These are phyloP conservation scores for Termitomyces sp. DNA, from an alignment of 768 basidiomycete species.

Conservation along the genomic window DNA sequence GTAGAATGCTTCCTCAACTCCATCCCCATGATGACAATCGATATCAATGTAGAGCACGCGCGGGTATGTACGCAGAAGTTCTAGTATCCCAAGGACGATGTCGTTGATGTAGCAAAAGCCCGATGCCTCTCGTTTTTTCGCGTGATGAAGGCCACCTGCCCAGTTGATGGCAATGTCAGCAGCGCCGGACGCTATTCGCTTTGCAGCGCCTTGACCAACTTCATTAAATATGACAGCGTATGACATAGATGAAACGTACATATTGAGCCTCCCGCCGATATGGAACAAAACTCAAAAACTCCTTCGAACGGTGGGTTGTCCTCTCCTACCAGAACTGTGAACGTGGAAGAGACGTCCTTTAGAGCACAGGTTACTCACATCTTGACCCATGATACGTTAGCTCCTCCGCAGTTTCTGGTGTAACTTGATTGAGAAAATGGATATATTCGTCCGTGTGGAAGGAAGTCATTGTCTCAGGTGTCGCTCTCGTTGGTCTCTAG, in stretches of 20 bases:
- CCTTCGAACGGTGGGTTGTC: constrained; percentile 98
- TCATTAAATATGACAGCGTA: neutral
- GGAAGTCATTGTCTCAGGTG: constrained; percentile 73
- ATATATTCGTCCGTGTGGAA: constrained; percentile 99
- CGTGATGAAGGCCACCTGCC: constrained; percentile 98
- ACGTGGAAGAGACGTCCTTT: neutral
- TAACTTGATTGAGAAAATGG: constrained; percentile 83
- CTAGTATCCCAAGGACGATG: constrained; percentile 92
- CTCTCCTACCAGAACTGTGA: constrained; percentile 63
- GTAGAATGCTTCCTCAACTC: constrained; percentile 99
- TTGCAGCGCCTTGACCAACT: constrained; percentile 61
- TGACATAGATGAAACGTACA: constrained; percentile 37
- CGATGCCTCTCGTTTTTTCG: constrained; percentile 97
- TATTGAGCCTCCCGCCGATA: constrained; percentile 94
- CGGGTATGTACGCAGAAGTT: constrained; percentile 75
- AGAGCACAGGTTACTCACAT: constrained; percentile 41
- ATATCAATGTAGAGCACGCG: constrained; percentile 97
- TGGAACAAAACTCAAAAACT: constrained; percentile 94
- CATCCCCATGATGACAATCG: constrained; percentile 98
- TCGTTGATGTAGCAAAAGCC: constrained; percentile 99
- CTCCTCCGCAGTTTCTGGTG: constrained; percentile 86
- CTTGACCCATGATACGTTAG: constrained; percentile 80
- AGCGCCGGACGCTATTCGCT: constrained; percentile 71
- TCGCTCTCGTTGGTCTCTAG: constrained; percentile 66
- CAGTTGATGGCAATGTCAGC: constrained; percentile 96